These are phyloP conservation scores for Corynascus novoguineensis DNA, from an alignment of 495 filamentous ascomycete species.

Conservation along the genomic window DNA sequence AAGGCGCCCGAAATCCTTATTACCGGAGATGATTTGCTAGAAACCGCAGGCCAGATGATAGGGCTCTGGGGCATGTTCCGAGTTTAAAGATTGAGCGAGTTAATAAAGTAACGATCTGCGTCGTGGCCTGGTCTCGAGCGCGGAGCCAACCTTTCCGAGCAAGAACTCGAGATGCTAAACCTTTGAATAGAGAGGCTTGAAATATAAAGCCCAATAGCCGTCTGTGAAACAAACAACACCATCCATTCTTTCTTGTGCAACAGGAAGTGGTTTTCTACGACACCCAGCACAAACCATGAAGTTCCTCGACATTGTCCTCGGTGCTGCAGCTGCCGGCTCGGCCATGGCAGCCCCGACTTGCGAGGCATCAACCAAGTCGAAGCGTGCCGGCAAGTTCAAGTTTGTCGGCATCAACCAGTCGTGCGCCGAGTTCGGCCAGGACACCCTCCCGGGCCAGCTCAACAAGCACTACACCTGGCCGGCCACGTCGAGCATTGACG, in stretches of 20 bases:
- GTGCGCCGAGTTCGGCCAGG: slow-evolving; percentile 51
- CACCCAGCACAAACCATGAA: slow-evolving; percentile 28
- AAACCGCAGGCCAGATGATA: not conserved
- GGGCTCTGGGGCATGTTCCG: not conserved
- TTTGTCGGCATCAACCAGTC: slow-evolving; percentile 46
- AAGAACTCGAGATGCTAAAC: slow-evolving; percentile 8
- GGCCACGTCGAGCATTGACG: slow-evolving; percentile 38
- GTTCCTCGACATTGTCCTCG: slow-evolving; percentile 34
- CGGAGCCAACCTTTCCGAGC: slow-evolving; percentile 26
- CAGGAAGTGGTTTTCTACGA: not conserved
- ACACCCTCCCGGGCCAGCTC: slow-evolving; percentile 47
- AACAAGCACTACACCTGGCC: slow-evolving; percentile 58
- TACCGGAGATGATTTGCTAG: not conserved
- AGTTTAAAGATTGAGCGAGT: not conserved
- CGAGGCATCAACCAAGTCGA: slow-evolving; percentile 38
- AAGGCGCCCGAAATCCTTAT: not conserved
- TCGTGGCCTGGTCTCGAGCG: slow-evolving; percentile 12
- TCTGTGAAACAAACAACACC: not conserved
- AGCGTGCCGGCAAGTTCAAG: slow-evolving; percentile 37
- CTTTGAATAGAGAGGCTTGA: not conserved
- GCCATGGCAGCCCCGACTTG: slow-evolving; percentile 30
- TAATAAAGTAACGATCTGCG: slow-evolving; percentile 18
- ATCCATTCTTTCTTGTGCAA: not conserved
- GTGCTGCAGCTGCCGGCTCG: slow-evolving; percentile 29
- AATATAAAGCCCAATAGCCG: slow-evolving; percentile 2